A percentile compares a stretch with the other conserved stretches of the same genome.
phyloP scores from a whole-genome alignment of 352 stramenopile species.

The Globisporangium abappressorium region DNA sequence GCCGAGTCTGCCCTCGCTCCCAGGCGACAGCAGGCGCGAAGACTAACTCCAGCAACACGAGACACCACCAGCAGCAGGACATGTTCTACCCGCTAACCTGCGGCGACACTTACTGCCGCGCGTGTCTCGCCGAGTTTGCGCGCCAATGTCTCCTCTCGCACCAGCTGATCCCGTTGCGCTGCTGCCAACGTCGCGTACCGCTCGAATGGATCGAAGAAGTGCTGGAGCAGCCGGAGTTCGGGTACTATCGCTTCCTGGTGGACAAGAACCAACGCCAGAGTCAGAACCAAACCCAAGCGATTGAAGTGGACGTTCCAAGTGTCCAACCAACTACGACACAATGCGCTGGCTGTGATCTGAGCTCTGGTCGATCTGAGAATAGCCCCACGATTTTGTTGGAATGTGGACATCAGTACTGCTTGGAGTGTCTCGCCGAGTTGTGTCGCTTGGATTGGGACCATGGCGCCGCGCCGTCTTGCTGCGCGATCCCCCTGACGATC shows the following conservation, averaged over 20 bases:
- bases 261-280: neutral
- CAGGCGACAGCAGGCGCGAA: neutral
- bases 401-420: slow-evolving; percentile 1
- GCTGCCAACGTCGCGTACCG: slow-evolving; percentile 33
- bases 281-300: neutral
- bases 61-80: neutral
- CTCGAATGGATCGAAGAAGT: slow-evolving; percentile 27
- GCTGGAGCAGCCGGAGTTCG: slow-evolving; percentile 31
- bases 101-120: slow-evolving; percentile 35
- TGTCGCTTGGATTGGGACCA: neutral
- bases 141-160: slow-evolving; percentile 22
- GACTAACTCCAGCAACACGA: neutral
- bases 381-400: neutral
- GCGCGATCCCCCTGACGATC: neutral
- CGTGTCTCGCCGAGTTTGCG: slow-evolving; percentile 21
- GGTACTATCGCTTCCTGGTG: slow-evolving; percentile 42
- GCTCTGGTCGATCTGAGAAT: neutral
- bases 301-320: neutral
- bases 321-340: neutral
- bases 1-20: neutral
- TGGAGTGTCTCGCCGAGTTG: neutral
- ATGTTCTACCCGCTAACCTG: slow-evolving; percentile 38
- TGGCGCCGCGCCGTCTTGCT: neutral
- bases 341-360: neutral
- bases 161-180: slow-evolving; percentile 28